Evolutionary conservation across 2,329 filamentous ascomycete species (phyloP), one percentile per base, ranked within the genome.

Genomic region (Phialocephala subalpina): DNA sequence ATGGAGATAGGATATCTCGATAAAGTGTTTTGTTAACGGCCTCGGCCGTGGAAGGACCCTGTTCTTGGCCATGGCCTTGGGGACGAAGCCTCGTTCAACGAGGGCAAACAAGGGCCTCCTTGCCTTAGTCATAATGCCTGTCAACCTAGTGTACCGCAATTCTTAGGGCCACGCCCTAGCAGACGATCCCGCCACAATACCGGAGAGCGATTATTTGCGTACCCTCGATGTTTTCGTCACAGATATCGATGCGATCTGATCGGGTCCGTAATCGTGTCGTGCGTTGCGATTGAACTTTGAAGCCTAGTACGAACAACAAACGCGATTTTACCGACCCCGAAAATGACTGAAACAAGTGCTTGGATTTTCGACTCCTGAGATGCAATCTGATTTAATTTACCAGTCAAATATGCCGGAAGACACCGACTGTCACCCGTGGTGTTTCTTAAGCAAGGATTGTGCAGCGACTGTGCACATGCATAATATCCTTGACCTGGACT

Each of bases 401-500:
- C 29, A 42, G 14, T 22, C 6, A 52, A 8, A 63, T 63, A 58
- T 63, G 60, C 60, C 60, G 60, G 60, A 63, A 63, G 52, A 29
- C 47, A 42, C 60, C 60, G 60, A 62, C 33, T 42, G 25, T 63
- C 52, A 63, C 52, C 53, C 53, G 53, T 62, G 60, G 38, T 22
- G 33, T 6, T 27, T 38, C 33, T 20, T 22, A 11, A 29, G 25
- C 59, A 12, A 55, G 59, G 59, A 38, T 60, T 56, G 33, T 55
- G 58, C 62, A 60, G 63, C 58, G 29, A 40, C 27, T 36, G 53
- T 62, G 63, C 58, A 62, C 22, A 53, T 61, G 55, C 59, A 57
- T 55, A 53, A 22, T 47, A 20, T 40, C 60, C 53, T 29, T 35
- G 47, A 8, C 45, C 27, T 22, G 18, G 47, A 14, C 11, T 47